These are phyloP conservation scores for Ustilago lituana DNA, from an alignment of 1,284 basidiomycete species.

Conservation along the genomic window DNA sequence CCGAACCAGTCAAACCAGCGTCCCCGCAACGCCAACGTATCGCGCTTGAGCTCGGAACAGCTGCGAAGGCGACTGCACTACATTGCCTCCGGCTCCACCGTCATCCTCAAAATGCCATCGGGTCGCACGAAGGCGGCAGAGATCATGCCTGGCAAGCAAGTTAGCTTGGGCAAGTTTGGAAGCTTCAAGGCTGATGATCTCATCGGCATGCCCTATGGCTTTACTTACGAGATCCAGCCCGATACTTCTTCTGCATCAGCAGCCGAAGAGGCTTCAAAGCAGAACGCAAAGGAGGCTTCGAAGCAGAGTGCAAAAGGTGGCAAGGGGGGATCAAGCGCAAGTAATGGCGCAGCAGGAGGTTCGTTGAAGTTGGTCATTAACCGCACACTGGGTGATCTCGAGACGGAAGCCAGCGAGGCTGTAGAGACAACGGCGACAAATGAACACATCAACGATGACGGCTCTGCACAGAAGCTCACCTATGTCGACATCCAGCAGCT, in stretches of 20 bases:
- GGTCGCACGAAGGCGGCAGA: conserved; percentile 59
- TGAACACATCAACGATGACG: conserved; percentile 66
- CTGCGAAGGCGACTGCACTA: conserved; percentile 46
- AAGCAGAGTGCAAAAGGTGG: conserved; percentile 12
- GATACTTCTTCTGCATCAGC: conserved; percentile 4
- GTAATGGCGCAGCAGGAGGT: not conserved
- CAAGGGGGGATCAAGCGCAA: conserved; percentile 3
- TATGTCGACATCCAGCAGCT: conserved; percentile 65
- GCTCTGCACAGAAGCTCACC: conserved; percentile 61
- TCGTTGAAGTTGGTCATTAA: conserved; percentile 49
- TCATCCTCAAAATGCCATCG: conserved; percentile 59
- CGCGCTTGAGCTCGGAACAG: conserved; percentile 38
- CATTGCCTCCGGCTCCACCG: conserved; percentile 44
- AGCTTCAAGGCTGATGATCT: conserved; percentile 62
- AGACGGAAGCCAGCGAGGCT: conserved; percentile 40
- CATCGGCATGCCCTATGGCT: conserved; percentile 64
- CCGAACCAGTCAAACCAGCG: conserved; percentile 13
- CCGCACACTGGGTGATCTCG: conserved; percentile 47
- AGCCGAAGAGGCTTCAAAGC: not conserved
- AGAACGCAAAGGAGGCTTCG: not conserved
- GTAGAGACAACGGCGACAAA: conserved; percentile 65
- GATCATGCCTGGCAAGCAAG: conserved; percentile 52
- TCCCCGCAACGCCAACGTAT: conserved; percentile 16
- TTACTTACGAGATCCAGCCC: conserved; percentile 63
- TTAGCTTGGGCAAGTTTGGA: conserved; percentile 67